Percentiles rank a stretch among this genome's conserved stretches.
Conservation (phyloP, 2,329 filamentous ascomycete species). For the Fusarium sp. region DNA sequence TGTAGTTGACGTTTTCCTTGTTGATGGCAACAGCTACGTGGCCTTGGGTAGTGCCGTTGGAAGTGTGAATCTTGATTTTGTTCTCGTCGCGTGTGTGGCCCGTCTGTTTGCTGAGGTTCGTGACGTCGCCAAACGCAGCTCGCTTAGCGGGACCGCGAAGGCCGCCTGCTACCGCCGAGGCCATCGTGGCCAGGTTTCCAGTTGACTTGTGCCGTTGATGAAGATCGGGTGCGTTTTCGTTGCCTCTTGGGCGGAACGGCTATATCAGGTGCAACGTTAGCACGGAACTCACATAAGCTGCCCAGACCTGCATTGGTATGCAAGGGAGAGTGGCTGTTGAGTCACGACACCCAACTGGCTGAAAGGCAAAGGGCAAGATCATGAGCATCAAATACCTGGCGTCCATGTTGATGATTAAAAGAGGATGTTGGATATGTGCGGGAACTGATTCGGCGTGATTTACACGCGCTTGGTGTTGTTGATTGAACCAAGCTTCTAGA, state of each 20-base stretch:
- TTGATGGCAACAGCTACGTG: conserved; percentile 46
- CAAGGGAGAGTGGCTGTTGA: conserved; percentile 30
- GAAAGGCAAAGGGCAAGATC: neutral
- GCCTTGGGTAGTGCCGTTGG: conserved; percentile 42
- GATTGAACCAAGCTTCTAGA: conserved; percentile 19
- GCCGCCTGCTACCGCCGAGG: conserved; percentile 42
- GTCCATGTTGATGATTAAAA: conserved; percentile 47
- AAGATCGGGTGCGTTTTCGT: conserved; percentile 63
- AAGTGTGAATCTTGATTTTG: conserved; percentile 52
- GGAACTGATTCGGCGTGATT: conserved; percentile 29
- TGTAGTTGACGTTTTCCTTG: conserved; percentile 59
- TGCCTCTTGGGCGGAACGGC: conserved; percentile 61
- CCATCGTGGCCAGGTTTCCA: conserved; percentile 62
- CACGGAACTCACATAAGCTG: conserved; percentile 7
- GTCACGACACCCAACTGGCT: neutral
- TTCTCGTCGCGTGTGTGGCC: conserved; percentile 47
- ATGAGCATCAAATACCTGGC: conserved; percentile 45
- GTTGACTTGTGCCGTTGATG: conserved; percentile 89
- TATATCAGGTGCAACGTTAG: conserved; percentile 42
- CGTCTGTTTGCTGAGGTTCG: conserved; percentile 69
- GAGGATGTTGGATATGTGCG: conserved; percentile 25
- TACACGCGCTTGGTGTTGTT: conserved; percentile 37
- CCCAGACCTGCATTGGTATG: conserved; percentile 18
- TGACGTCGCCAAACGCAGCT: conserved; percentile 84
- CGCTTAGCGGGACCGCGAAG: conserved; percentile 72